Evolutionary conservation across 768 basidiomycete genomes (phyloP).

Genomic region (Sistotremastrum suecicum): DNA sequence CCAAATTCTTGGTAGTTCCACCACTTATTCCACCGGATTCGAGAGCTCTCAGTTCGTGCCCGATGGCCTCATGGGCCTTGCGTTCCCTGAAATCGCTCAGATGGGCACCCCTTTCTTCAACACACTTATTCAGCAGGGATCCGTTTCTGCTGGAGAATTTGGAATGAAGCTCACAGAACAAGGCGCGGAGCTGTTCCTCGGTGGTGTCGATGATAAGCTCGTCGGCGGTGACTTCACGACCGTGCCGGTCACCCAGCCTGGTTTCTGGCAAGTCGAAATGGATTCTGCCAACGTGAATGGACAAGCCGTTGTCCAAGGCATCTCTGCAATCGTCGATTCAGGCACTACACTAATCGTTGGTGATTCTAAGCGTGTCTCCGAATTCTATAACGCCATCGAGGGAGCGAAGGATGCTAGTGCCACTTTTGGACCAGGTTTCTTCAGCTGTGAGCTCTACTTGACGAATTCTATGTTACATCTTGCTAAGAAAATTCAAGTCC

Average conservation of each 20-base stretch:
- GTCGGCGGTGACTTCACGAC: slow-evolving; percentile 33
- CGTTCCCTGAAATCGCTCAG: slow-evolving; percentile 12
- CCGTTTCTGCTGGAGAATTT: slow-evolving; percentile 24
- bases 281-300: slow-evolving; percentile 17
- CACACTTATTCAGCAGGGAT: slow-evolving; percentile 9
- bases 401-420: slow-evolving; percentile 30
- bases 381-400: slow-evolving; percentile 29
- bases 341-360: slow-evolving; percentile 42
- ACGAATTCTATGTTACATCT: too few relatives aligned
- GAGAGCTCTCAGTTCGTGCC: slow-evolving; percentile 10
- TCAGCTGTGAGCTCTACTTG: slow-evolving; percentile 17
- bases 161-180: slow-evolving; percentile 27
- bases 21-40: slow-evolving; percentile 21
- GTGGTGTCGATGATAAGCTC: slow-evolving; percentile 32
- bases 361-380: slow-evolving; percentile 22
- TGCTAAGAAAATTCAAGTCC: slow-evolving; percentile 13
- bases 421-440: slow-evolving; percentile 21
- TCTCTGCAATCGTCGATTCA: slow-evolving; percentile 24
- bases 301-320: slow-evolving; percentile 8
- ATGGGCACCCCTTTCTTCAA: slow-evolving; percentile 13
- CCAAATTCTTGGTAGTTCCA: slow-evolving; percentile 33
- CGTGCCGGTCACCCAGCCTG: slow-evolving; percentile 14
- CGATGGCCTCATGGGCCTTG: slow-evolving; percentile 32
- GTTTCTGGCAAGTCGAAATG: slow-evolving; percentile 25
- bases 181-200: slow-evolving; percentile 36